Base-by-base conservation (phyloP, 768 basidiomycete species). In the Boletellus emodensis region DNA sequence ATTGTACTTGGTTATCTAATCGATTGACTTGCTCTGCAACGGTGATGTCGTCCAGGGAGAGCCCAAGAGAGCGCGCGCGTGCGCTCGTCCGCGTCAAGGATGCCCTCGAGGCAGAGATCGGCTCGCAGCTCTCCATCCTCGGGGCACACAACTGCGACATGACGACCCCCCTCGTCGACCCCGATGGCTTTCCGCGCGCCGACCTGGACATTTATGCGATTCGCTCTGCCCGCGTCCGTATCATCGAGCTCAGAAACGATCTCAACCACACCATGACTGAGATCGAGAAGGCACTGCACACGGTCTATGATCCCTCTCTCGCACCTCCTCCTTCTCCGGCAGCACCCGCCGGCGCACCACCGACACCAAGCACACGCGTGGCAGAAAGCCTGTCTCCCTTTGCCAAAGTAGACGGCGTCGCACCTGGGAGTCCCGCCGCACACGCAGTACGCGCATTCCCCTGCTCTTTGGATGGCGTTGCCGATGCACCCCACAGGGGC, bases 171-270 rank as follows among this genome's bases (percentile, higher is more conserved):
- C 80, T 97, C 32, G 80, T 96, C 41, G 93, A 96, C 63, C 55
- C 73, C 1, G 89, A 96, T 46, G 95, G 95, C 7, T 97, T 91
- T 67, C 94, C 94, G 1, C 79, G 92, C 13, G 82, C 81, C 13
- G 87, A 95, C 69, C 79, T 97, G 54, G 90, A 94, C 57, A 75
- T 95, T 15, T 90, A 82, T 62, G 83, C 85, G 11, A 84, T 94
- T 17, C 76, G 90, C 20, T 71, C 72, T 42, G 89, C 91, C 12
- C 78, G 92, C 46, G 78, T 84, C 28, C 76, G 87, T 44, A 81
- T 94, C n/a, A 83, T 88, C 45, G 81, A 89, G 63, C 71, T 94
- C 43, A 75, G 83, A 50, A 96, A 94, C 60, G 94, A 98, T 63
- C 72, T 86, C 52, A 75, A 72, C 15, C 74, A 65, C 30, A 69